phyloP scores from a whole-genome alignment of 495 filamentous ascomycete species.

The Amniculicola lignicola region DNA sequence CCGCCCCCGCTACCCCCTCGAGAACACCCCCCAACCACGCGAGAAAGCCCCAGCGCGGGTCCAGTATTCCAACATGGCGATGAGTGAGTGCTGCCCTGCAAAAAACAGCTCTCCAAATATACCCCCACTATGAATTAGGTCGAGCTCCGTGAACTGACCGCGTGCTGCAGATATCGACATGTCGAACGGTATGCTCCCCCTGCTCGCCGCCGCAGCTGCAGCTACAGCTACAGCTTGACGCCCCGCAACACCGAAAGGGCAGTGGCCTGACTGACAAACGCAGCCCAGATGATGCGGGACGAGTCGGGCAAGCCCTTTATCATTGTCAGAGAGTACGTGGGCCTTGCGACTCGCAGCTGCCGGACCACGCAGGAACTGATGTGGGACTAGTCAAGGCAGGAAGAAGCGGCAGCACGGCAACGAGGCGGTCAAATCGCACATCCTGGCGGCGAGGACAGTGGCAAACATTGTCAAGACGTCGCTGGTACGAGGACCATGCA shows the following conservation, averaged over 20 bases:
- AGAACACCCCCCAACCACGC: conserved; percentile 34
- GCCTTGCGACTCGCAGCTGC: conserved; percentile 1
- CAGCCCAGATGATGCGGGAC: conserved; percentile 78
- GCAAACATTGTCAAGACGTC: conserved; percentile 97
- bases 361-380: conserved; percentile 3
- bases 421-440: conserved; percentile 96
- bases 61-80: conserved; percentile 66
- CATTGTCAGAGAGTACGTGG: conserved; percentile 91
- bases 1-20: conserved; percentile 2
- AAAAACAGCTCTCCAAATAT: too few relatives aligned
- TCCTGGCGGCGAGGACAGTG: conserved; percentile 91
- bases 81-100: conserved; percentile 52
- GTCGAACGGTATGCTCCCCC: conserved; percentile 61
- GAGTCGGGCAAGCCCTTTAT: conserved; percentile 97
- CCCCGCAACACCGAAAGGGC: too few relatives aligned
- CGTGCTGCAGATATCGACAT: conserved; percentile 62
- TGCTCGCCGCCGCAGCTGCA: background rate
- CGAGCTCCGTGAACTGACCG: conserved; percentile 12
- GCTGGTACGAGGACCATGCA: conserved; percentile 52
- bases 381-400: conserved; percentile 74
- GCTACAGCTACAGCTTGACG: background rate
- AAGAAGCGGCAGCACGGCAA: conserved; percentile 96
- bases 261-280: conserved; percentile 30
- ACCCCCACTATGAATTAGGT: too few relatives aligned
- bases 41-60: conserved; percentile 38